Evolutionary conservation across 139 green algal species (phyloP).

Genomic region (Raphidocelis subcapitata): DNA sequence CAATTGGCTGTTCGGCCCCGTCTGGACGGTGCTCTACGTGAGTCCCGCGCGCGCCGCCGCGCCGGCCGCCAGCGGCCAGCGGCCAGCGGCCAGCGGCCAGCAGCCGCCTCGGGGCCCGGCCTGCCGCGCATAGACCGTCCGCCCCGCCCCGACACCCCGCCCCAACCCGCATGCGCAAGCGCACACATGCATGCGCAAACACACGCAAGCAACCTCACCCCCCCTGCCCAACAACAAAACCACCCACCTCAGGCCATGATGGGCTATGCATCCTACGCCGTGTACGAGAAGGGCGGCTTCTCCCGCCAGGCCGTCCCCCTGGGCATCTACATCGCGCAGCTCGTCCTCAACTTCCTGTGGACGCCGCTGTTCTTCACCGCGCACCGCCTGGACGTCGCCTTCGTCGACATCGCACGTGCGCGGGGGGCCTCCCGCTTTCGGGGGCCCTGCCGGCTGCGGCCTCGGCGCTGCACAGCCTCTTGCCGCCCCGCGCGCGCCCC

Average conservation of each 20-base stretch:
- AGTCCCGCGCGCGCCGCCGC: no score
- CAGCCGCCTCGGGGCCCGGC: no score
- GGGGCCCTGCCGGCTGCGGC: no score
- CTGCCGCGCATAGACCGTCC: no score
- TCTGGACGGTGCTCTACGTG: constrained; percentile 55
- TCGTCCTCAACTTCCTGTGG: constrained; percentile 57
- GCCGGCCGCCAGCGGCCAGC: no score
- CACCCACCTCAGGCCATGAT: constrained; percentile 10
- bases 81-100: no score
- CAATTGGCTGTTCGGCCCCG: constrained; percentile 57
- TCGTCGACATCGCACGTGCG: constrained; percentile 44
- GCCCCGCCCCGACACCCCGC: no score
- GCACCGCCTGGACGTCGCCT: constrained; percentile 47
- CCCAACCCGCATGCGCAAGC: background rate
- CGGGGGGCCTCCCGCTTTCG: no score
- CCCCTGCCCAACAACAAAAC: no score
- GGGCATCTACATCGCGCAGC: constrained; percentile 39
- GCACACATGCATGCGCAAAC: background rate
- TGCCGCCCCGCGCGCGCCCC: no score
- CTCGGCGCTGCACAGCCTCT: no score
- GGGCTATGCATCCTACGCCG: constrained; percentile 35
- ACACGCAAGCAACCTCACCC: background rate
- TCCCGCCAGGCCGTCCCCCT: constrained; percentile 20
- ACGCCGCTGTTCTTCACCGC: constrained; percentile 67
- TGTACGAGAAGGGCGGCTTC: constrained; percentile 31